Base-by-base conservation (phyloP, 306 rosid genomes). In the Biancaea sappan region DNA sequence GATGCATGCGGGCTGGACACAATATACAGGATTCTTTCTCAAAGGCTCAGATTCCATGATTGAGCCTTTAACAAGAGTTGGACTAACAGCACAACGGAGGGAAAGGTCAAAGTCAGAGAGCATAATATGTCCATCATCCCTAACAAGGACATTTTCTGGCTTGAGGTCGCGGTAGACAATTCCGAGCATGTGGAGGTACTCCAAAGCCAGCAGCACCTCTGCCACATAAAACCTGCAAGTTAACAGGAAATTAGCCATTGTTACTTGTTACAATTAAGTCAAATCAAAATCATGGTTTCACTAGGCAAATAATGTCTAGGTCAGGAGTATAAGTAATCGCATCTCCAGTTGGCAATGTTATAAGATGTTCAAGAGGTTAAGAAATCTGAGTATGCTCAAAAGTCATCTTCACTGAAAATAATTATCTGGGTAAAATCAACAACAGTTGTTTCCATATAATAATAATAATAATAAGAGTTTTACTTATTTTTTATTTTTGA, bases 121-220 rank as follows among this genome's bases (percentile, higher is more conserved):
- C 98, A 94, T 94, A 66, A 94, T 94, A 71, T 94, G 98, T 38
- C 98, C 98, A 68, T 94, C 98, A 37, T 94, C 97, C 81, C 98
- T 82, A 71, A 94, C 98, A 26, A 94, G 94, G 26, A 94, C 94
- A 73, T 94, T 94, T 84, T 94, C 98, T 0, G 98, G 98, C 86
- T 94, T 94, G 28, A 94, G 96, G 77, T 94, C 98, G n/a, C 98
- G 97, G 89, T 94, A 94, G 64, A 94, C 96, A 78, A 94, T 94
- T 75, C 98, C 98, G 66, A 94, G 98, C 98, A 94, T 94, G 86
- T 94, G 98, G 52, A 94, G 93, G 81, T 94, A 94, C 75, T 94
- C 98, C 85, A 94, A 25, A 31, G 98, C 82, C 59, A 94, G 89
- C 24, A 94, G 86, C 66, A 94, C 96, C 86, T 94, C 98, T 38